These are phyloP conservation scores for Letharia columbiana DNA, from an alignment of 495 filamentous ascomycete genomes.

Conservation along the genomic window DNA sequence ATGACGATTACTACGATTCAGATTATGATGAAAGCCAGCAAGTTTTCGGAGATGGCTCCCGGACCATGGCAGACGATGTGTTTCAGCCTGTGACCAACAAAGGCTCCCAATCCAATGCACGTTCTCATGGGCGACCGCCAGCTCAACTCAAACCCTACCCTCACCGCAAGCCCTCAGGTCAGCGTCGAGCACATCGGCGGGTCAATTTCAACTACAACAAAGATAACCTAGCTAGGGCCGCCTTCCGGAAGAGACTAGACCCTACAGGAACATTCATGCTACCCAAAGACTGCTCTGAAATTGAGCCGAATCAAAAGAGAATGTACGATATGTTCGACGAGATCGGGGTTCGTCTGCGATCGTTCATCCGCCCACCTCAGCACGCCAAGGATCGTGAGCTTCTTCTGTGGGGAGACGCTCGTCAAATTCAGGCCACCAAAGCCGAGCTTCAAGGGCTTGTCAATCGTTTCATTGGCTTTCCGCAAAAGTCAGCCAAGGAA, in stretches of 20 bases:
- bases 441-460: constrained; percentile 19
- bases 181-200: not conserved
- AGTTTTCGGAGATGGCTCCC: not conserved
- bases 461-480: not conserved
- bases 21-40: not conserved
- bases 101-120: not conserved
- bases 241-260: constrained; percentile 21
- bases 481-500: constrained; percentile 4
- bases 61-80: not conserved
- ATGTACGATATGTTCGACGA: constrained; percentile 24
- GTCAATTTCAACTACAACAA: constrained; percentile 14
- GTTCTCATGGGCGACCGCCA: not conserved
- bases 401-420: constrained; percentile 25
- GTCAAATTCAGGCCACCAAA: constrained; percentile 12
- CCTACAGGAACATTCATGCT: constrained; percentile 9
- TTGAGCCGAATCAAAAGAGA: constrained; percentile 16
- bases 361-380: constrained; percentile 27
- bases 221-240: constrained; percentile 27
- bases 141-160: not conserved
- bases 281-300: constrained; percentile 11
- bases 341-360: constrained; percentile 24
- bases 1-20: not conserved
- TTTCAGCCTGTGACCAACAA: not conserved
- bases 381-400: constrained; percentile 19
- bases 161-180: not conserved